Percentiles rank a stretch among this genome's conserved stretches.
phyloP scores from a whole-genome alignment of 495 filamentous ascomycete species.

The Tuber magnatum region DNA sequence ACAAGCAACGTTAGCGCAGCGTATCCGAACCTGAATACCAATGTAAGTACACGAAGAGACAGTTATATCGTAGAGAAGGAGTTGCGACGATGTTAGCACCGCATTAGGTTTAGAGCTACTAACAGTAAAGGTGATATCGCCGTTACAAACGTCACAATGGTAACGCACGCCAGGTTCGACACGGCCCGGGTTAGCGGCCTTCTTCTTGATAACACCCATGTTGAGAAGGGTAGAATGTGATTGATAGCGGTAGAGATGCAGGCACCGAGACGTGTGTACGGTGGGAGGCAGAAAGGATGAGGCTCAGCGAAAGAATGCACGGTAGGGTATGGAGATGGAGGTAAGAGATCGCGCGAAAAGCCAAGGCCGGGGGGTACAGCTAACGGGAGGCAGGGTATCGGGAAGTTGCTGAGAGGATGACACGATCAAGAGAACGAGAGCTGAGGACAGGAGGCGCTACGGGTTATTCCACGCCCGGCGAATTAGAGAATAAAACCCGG shows the following conservation, averaged over 20 bases:
- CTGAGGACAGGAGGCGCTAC: not conserved
- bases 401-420: constrained; percentile 8
- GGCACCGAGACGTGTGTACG: not conserved
- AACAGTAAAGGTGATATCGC: constrained; percentile 93
- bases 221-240: not conserved
- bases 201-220: constrained; percentile 97
- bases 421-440: not conserved
- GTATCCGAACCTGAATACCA: constrained; percentile 70
- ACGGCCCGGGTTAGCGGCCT: constrained; percentile 70
- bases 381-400: constrained; percentile 7
- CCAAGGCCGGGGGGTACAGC: constrained; percentile 19
- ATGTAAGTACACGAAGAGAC: not conserved
- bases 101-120: constrained; percentile 36
- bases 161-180: constrained; percentile 91
- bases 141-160: constrained; percentile 90
- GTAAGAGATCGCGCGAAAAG: constrained; percentile 2
- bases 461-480: not conserved
- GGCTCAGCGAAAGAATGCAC: constrained; percentile 10
- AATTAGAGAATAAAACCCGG: not conserved
- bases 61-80: not conserved
- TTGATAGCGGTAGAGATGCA: not conserved
- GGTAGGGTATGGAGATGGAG: constrained; percentile 6
- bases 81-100: constrained; percentile 3
- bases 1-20: constrained; percentile 74
- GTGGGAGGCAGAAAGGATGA: constrained; percentile 11